Evolutionary conservation across 441 rosid genomes (phyloP), one percentile per base, ranked within the genome.

Genomic region (Populus hybrid): DNA sequence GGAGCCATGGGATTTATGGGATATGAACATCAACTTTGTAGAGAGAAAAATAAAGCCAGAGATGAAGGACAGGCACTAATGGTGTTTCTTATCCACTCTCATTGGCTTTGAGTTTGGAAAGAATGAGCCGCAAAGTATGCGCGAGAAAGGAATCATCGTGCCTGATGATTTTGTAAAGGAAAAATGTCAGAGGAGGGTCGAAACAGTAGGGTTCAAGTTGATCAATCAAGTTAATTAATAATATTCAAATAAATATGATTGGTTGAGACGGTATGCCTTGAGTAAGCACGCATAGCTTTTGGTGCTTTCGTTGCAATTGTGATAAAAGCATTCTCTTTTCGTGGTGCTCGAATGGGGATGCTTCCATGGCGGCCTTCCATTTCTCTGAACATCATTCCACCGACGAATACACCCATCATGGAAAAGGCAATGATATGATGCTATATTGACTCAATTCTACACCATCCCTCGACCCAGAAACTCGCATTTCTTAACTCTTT

Each of bases 41-140:
- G 30, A 65, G 23, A 65, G 26, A 28, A 10, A 66, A 66, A 30
- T 16, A 16, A 67, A 38, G 18, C 46, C 14, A 67, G 34, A 10
- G 18, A 46, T 40, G 30, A 67, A 24, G 70, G 66, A 50, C 14
- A 11, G 53, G 50, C 67, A 68, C 50, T 53, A 21, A 61, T 34
- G 67, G 53, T 21, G 28, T 69, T 70, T 36, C 79, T 76, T 59
- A 76, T 34, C 74, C 61, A 16, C 69, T 77, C 69, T 70, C 42
- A 40, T 38, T 61, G 42, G 70, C 20, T 63, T 71, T 71, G 70
- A 63, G 40, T 34, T 61, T 35, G 68, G 68, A 59, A 9, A 23
- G 28, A 23, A 77, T 21, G 24, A 32, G 7, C 35, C 35, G 65
- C 68, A 35, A 46, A 35, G n/a, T 38, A 68, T 21, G 53, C 7